Base-by-base conservation (phyloP, 805 yeast species). In the Cyberlindnera amylophila region DNA sequence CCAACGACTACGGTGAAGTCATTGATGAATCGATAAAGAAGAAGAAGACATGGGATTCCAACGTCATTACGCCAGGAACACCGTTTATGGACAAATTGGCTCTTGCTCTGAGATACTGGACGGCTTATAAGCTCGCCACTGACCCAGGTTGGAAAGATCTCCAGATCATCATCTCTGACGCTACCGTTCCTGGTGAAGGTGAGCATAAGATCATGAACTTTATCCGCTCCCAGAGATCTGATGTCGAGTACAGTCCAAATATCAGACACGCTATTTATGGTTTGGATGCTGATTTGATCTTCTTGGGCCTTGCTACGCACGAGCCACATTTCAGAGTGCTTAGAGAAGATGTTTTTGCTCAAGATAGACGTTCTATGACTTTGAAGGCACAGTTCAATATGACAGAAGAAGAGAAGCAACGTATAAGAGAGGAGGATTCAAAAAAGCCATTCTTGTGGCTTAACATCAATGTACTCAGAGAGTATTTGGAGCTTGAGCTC, bases 101-200 rank as follows among this genome's bases (percentile, higher is more conserved):
- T 1, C 70, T 72, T 39, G 86, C 86, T 58, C 71, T 91, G 61
- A 84, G 86, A 55, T 91, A 87, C 63, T 91, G 85, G 65, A 83
- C 91, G 55, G 87, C 87, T 60, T 83, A 87, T 54, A 91, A 91
- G 61, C 81, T 90, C 31, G 75, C 95, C 3, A 83, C 85, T 39
- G 98, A 91, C 59, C 69, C 90, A 11, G 77, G 81, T 41, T 91
- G 98, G 98, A 83, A 85, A 50, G 74, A 77, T 39, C 71, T 87
- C 39, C 75, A 85, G 41, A 74, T 91, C 46, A 72, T 91, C 24
- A 72, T 91, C 47, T 83, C 93, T 41, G 98, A 96, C 29, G 96
- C 88, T 57, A 96, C 90, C 63, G 97, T 87, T 15, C 98, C 98
- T 3, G 98, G 98, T 53, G 98, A 91, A 71, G 98, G 98, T 66